Conservation (phyloP, 768 basidiomycete species). For the Hortiboletus campestris region DNA sequence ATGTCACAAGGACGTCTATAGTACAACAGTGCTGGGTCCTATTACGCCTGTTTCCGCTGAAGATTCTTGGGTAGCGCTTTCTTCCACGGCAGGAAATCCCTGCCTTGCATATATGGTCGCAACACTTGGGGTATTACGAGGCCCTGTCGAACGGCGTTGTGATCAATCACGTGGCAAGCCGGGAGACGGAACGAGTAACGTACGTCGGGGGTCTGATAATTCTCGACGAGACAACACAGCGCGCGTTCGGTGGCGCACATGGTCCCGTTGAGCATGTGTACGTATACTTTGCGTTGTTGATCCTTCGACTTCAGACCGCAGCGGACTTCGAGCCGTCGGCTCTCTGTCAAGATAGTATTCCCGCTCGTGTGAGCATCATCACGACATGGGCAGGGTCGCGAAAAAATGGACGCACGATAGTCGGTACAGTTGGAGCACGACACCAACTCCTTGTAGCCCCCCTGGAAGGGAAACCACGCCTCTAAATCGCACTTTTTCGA, state of each 20-base stretch:
- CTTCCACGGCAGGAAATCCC: slow-evolving; percentile 83
- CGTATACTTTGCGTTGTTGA: slow-evolving; percentile 88
- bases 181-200: slow-evolving; percentile 20
- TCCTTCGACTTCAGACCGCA: slow-evolving; percentile 91
- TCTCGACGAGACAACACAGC: slow-evolving; percentile 96
- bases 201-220: slow-evolving; percentile 95
- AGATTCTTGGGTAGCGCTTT: slow-evolving; percentile 77
- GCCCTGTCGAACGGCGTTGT: slow-evolving; percentile 53
- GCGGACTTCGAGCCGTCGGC: slow-evolving; percentile 87
- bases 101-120: slow-evolving; percentile 93
- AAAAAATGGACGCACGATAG: slow-evolving; percentile 72
- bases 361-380: not conserved
- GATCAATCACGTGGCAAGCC: not conserved
- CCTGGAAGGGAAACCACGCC: slow-evolving; percentile 99
- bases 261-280: slow-evolving; percentile 99
- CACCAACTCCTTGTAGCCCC: slow-evolving; percentile 94
- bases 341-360: slow-evolving; percentile 52
- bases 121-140: slow-evolving; percentile 87
- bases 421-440: slow-evolving; percentile 99
- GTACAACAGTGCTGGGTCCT: not conserved
- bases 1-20: not conserved
- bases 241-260: slow-evolving; percentile 97
- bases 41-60: slow-evolving; percentile 65
- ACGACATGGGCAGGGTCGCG: not conserved
- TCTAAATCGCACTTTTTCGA: slow-evolving; percentile 97